Conservation (phyloP, 768 basidiomycete genomes). For the Peribolospora kevripleyi region DNA sequence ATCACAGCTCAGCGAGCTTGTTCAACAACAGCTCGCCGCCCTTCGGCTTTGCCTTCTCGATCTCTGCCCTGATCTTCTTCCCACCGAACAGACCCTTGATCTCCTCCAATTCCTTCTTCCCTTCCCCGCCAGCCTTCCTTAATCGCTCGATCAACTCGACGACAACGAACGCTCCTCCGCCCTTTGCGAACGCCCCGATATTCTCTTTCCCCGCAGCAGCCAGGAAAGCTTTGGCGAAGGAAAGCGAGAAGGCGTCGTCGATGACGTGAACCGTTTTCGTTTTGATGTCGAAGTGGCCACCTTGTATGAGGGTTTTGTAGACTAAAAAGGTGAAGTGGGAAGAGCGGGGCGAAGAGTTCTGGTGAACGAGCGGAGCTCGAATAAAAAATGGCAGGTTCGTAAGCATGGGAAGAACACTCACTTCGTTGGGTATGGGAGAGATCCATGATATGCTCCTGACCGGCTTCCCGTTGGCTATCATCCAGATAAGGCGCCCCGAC, state of each 20-base stretch:
- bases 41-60: too few species aligned
- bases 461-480: too few species aligned
- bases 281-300: constrained; percentile 57
- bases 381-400: too few species aligned
- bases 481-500: too few species aligned
- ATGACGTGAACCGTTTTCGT: constrained; percentile 29
- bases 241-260: constrained; percentile 9
- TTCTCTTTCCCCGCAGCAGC: constrained; percentile 14
- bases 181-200: constrained; percentile 13
- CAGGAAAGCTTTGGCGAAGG: constrained; percentile 15
- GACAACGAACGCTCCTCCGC: constrained; percentile 16
- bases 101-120: constrained; percentile 5
- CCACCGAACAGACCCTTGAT: neutral
- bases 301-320: constrained; percentile 73
- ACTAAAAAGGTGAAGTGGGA: constrained; percentile 28
- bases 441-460: too few species aligned
- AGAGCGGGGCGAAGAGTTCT: too few species aligned
- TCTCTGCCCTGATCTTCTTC: too few species aligned
- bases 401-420: too few species aligned
- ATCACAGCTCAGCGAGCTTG: too few species aligned
- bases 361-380: too few species aligned
- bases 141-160: constrained; percentile 16
- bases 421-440: too few species aligned
- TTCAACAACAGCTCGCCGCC: too few species aligned
- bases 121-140: neutral